Base-by-base conservation (phyloP, 495 filamentous ascomycete genomes). In the Neurospora pannonica region DNA sequence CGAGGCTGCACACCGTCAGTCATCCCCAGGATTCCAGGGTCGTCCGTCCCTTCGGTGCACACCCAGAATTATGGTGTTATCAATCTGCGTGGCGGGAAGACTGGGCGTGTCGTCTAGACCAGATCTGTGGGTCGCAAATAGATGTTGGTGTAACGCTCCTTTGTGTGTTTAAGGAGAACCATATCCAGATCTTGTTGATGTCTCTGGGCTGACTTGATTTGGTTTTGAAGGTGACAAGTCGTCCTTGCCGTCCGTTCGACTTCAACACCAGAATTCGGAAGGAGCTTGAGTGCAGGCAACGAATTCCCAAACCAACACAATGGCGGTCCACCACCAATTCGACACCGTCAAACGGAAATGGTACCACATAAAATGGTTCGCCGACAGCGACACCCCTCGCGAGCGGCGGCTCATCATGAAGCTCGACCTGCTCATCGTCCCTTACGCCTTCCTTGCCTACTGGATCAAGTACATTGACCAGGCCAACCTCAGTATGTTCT, bases 401-500 rank as follows among this genome's bases (percentile, higher is more conserved):
- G 84, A 87, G 69, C 77, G 85, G 38, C 72, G 73, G 17, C 81
- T 86, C 37, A 83, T 87, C 67, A 75, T 81, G 38, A 87, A 86
- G 72, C 79, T 87, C 40, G 86, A 87, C 73, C 74, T 82, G 10
- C 74, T 79, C 79, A 78, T 81, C 42, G 78, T 81, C 1, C 78
- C 78, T 2, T 80, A 77, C 75, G 84, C 82, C 3, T 83, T 86
- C 72, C 74, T 86, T 11, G 79, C 83, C 0, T 87, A 86, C 72
- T 86, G 85, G 85, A 81, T 81, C 21, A 87, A 87, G 75, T 85
- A 86, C 72, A 79, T 87, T 34, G 84, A 87, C 74, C 79, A 82
- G 70, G 69, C 77, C 71, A 82, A 82, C 31, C 74, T 82, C 43
- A 81, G 77, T 79, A 17, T 60, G 74, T 72, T 1, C 11, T 54